phyloP scores from a whole-genome alignment of 2,329 filamentous ascomycete genomes.

The Periconia sp. region DNA sequence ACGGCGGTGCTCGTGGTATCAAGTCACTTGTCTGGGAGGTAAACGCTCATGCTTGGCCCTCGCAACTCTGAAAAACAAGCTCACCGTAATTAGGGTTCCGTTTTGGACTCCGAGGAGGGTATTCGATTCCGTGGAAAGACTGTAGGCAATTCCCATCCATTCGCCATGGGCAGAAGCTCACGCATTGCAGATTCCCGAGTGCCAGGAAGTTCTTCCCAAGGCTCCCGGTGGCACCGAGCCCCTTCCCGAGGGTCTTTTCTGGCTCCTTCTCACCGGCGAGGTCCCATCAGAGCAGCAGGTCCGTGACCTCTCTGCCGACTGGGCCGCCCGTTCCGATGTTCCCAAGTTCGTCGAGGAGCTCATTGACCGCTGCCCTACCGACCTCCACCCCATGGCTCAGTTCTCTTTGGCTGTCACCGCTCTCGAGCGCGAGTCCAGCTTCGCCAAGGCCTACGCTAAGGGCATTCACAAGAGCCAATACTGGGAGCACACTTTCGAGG shows the following conservation, averaged over 20 bases:
- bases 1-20: conserved; percentile 98
- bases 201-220: conserved; percentile 96
- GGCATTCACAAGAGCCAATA: conserved; percentile 99
- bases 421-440: conserved; percentile 96
- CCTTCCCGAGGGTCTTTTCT: conserved; percentile 98
- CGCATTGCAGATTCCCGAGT: conserved; percentile 77
- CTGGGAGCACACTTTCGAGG: conserved; percentile 99
- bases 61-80: conserved; percentile 8
- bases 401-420: conserved; percentile 97
- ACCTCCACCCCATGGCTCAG: conserved; percentile 99
- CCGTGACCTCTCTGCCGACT: conserved; percentile 95
- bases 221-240: conserved; percentile 95
- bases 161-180: conserved; percentile 20
- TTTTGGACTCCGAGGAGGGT: conserved; percentile 97
- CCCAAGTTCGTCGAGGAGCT: conserved; percentile 99
- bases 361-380: conserved; percentile 98
- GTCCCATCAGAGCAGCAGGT: conserved; percentile 98
- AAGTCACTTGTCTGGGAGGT: conserved; percentile 98
- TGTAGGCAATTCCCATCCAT: conserved; percentile 44
- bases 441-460: conserved; percentile 98
- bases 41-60: conserved; percentile 14
- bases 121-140: conserved; percentile 99
- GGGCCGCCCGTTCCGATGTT: conserved; percentile 94
- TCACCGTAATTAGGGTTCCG: conserved; percentile 65
- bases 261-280: conserved; percentile 97